Conservation (phyloP, 1,139 yeast species). For the Suhomyces terraborum region DNA sequence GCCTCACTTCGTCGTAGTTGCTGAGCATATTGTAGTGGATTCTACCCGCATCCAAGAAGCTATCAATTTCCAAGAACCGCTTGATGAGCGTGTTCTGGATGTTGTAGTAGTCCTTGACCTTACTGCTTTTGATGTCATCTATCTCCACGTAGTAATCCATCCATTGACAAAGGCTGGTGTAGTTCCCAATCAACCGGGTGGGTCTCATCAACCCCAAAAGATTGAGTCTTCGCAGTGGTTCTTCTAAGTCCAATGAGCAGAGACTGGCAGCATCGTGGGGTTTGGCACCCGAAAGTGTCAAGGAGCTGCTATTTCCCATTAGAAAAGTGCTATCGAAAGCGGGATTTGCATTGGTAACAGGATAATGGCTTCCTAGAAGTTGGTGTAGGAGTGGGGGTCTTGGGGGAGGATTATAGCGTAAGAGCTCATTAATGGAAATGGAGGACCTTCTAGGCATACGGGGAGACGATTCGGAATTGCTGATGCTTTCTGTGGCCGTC, state of each 20-base stretch:
- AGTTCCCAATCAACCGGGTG: conserved; percentile 55
- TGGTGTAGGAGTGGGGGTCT: conserved; percentile 30
- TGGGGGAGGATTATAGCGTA: conserved; percentile 7
- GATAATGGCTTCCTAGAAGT: conserved; percentile 32
- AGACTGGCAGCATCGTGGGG: conserved; percentile 21
- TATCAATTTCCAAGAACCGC: conserved; percentile 61
- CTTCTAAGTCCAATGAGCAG: conserved; percentile 25
- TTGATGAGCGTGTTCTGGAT: conserved; percentile 62
- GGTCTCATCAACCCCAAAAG: conserved; percentile 53
- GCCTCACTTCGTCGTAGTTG: conserved; percentile 52
- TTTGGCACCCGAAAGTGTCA: conserved; percentile 3
- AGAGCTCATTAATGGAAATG: conserved; percentile 14
- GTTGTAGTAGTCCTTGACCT: conserved; percentile 40
- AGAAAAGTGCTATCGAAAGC: conserved; percentile 12
- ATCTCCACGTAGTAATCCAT: conserved; percentile 26
- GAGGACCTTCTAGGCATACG: conserved; percentile 10
- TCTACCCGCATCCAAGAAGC: conserved; percentile 66
- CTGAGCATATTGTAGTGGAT: conserved; percentile 65
- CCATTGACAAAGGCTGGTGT: conserved; percentile 55
- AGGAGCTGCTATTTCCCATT: conserved; percentile 9
- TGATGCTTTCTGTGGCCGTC: background rate
- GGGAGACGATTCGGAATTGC: background rate
- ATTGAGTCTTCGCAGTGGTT: conserved; percentile 27
- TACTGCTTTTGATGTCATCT: conserved; percentile 24
- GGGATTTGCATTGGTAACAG: conserved; percentile 33